phyloP scores from a whole-genome alignment of 805 yeast species.

The Brettanomyces sp. region DNA sequence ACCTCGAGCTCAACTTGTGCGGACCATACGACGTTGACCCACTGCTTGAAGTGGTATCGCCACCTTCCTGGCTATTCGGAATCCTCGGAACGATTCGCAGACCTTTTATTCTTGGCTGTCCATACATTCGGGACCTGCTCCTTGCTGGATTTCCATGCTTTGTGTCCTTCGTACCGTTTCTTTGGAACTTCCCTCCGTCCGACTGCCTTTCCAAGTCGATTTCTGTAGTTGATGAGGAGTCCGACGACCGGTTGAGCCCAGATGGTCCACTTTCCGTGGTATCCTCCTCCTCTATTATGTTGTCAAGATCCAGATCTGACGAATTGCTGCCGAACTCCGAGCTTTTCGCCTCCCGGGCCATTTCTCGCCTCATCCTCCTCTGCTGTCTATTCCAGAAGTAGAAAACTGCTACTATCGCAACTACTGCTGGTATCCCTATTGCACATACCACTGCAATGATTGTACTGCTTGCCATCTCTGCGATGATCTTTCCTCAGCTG shows the following conservation, averaged over 20 bases:
- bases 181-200: slow-evolving; percentile 25
- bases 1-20: not conserved
- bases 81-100: slow-evolving; percentile 1
- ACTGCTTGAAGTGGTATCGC: not conserved
- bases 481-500: no score
- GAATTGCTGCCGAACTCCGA: slow-evolving; percentile 28
- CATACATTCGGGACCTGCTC: not conserved
- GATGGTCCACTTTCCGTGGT: not conserved
- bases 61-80: not conserved
- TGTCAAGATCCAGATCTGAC: slow-evolving; percentile 28
- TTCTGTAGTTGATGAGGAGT: not conserved
- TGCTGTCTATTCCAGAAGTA: slow-evolving; percentile 31
- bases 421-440: slow-evolving; percentile 40
- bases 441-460: slow-evolving; percentile 42
- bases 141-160: slow-evolving; percentile 21
- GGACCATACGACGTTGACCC: not conserved
- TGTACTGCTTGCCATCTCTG: slow-evolving; percentile 8
- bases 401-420: slow-evolving; percentile 27
- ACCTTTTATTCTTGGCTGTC: slow-evolving; percentile 1
- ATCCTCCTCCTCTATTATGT: slow-evolving; percentile 11
- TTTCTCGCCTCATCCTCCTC: slow-evolving; percentile 28
- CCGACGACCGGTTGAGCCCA: not conserved
- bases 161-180: slow-evolving; percentile 28
- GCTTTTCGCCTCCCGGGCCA: slow-evolving; percentile 21
- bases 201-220: slow-evolving; percentile 25